Evolutionary conservation across 768 basidiomycete species (phyloP).

Genomic region (Butyriboletus loyo): DNA sequence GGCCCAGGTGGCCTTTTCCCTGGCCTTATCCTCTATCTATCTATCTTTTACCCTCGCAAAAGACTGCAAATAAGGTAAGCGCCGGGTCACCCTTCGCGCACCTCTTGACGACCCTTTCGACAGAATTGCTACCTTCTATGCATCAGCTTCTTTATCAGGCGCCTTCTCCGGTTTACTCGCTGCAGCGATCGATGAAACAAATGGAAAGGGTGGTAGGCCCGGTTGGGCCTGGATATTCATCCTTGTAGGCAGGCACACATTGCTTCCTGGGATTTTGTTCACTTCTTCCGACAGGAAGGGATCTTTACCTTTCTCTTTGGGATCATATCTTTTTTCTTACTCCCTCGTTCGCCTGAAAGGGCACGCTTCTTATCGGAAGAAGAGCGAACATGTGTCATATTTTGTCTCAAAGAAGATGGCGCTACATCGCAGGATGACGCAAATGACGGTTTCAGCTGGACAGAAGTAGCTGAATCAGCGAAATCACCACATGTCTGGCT

Average conservation of each 20-base stretch:
- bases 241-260: constrained; percentile 29
- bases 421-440: constrained; percentile 42
- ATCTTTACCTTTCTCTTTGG: constrained; percentile 62
- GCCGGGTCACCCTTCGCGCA: neutral
- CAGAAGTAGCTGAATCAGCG: constrained; percentile 48
- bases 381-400: constrained; percentile 47
- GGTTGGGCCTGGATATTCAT: constrained; percentile 67
- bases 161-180: constrained; percentile 66
- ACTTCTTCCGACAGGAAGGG: constrained; percentile 43
- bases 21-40: constrained; percentile 55
- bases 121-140: constrained; percentile 39
- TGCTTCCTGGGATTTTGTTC: neutral
- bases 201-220: constrained; percentile 45
- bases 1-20: constrained; percentile 52
- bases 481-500: constrained; percentile 54
- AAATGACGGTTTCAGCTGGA: constrained; percentile 52
- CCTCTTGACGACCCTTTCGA: neutral
- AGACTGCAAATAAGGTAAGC: constrained; percentile 24
- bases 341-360: constrained; percentile 42
- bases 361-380: constrained; percentile 50
- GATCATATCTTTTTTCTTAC: constrained; percentile 44
- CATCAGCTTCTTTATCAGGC: constrained; percentile 51
- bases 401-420: constrained; percentile 19
- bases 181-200: constrained; percentile 53
- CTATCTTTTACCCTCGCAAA: constrained; percentile 42